A percentile compares a stretch with the other conserved stretches of the same genome.
Evolutionary conservation across 2,329 filamentous ascomycete species (phyloP).

Genomic region (Penicillium sp.): DNA sequence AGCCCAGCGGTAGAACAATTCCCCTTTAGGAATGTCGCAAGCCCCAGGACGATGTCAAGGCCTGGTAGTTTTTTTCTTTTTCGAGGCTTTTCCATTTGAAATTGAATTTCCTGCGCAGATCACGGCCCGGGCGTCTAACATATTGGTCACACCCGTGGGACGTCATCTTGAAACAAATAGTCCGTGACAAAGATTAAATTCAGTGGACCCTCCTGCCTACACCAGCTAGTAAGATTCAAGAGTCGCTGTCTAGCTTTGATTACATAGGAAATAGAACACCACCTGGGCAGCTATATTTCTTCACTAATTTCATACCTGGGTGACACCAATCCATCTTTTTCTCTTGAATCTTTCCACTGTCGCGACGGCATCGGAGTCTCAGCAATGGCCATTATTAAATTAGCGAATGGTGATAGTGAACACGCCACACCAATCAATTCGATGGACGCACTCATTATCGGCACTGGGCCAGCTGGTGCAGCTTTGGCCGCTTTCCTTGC

Average conservation of each 20-base stretch:
- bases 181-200: neutral
- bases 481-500: constrained; percentile 57
- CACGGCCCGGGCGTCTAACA: neutral
- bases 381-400: constrained; percentile 12
- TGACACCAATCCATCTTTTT: neutral
- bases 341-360: neutral
- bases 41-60: neutral
- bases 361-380: neutral
- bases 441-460: constrained; percentile 55
- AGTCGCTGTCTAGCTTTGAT: too few species aligned
- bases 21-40: neutral
- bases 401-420: constrained; percentile 3
- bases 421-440: neutral
- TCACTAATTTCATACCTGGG: too few species aligned
- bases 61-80: neutral
- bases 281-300: too few species aligned
- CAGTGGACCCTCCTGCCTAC: too few species aligned
- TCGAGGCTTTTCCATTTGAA: neutral
- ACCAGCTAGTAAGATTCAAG: too few species aligned
- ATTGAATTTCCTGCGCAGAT: neutral
- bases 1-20: neutral
- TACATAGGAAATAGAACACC: too few species aligned
- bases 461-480: constrained; percentile 58
- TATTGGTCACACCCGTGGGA: neutral
- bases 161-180: neutral